Percentiles rank a stretch among this genome's conserved stretches.
These are phyloP conservation scores for Aspergillus spinulosporus DNA, from an alignment of 2,329 filamentous ascomycete genomes.

Conservation along the genomic window DNA sequence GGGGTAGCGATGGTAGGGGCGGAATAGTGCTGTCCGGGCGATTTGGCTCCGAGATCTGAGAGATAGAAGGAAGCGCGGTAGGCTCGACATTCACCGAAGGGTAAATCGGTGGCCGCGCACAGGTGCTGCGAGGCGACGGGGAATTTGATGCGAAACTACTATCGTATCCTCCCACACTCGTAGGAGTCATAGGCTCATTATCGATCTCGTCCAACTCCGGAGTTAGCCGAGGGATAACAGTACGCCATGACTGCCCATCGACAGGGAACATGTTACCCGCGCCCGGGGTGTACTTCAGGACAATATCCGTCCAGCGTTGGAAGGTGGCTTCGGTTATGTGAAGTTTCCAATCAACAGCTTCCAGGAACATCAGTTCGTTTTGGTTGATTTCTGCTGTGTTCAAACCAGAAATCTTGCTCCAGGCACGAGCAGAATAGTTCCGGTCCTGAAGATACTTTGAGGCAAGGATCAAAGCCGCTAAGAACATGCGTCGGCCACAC, in stretches of 20 bases:
- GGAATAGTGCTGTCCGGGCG: constrained; percentile 40
- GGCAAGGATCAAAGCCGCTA: constrained; percentile 88
- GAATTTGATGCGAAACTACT: constrained; percentile 28
- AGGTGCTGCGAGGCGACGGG: constrained; percentile 31
- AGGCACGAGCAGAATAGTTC: constrained; percentile 95
- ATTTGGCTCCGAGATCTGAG: constrained; percentile 51
- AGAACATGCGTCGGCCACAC: constrained; percentile 96
- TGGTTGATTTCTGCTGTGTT: constrained; percentile 92
- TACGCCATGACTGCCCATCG: constrained; percentile 44
- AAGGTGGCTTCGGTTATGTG: constrained; percentile 89
- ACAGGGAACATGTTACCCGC: constrained; percentile 41
- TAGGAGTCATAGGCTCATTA: constrained; percentile 35
- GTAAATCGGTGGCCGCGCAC: constrained; percentile 12
- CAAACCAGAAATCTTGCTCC: constrained; percentile 99
- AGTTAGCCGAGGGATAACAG: constrained; percentile 57
- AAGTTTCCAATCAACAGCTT: constrained; percentile 89
- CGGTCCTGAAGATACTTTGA: constrained; percentile 98
- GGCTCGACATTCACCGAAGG: constrained; percentile 24
- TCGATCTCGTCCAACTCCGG: constrained; percentile 57
- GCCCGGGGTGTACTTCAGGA: constrained; percentile 78
- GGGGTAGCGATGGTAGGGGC: constrained; percentile 57
- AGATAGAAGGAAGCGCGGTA: constrained; percentile 37
- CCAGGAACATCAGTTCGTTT: constrained; percentile 89
- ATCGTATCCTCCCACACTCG: constrained; percentile 30
- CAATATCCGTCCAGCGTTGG: constrained; percentile 90